These are phyloP conservation scores for Cyanidioschyzon merolae DNA, from an alignment of 23 red algal species.

Conservation along the genomic window DNA sequence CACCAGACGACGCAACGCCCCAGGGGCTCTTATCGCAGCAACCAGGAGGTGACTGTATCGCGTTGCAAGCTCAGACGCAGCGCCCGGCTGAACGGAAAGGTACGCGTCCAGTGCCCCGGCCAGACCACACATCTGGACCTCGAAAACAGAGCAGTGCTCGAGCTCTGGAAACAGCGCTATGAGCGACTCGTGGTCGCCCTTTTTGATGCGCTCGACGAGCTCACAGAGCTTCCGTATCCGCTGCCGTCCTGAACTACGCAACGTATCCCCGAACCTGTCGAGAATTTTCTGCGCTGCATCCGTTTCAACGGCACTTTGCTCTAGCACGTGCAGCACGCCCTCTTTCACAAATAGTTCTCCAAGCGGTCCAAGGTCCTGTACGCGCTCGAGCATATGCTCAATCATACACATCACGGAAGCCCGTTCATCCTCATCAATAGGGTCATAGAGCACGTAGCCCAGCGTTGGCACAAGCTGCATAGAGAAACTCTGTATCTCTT, in stretches of 20 bases:
- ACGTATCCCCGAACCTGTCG: neutral
- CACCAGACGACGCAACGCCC: constrained; percentile 36
- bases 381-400: neutral
- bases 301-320: neutral
- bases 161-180: constrained; percentile 22
- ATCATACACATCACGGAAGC: neutral
- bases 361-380: neutral
- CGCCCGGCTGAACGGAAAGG: constrained; percentile 20
- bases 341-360: constrained; percentile 36
- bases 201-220: constrained; percentile 26
- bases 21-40: constrained; percentile 16
- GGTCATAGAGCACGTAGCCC: neutral
- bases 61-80: neutral
- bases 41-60: constrained; percentile 19
- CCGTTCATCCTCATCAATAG: neutral
- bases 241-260: constrained; percentile 20
- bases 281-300: neutral
- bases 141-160: constrained; percentile 42
- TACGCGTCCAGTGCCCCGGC: constrained; percentile 40
- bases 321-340: constrained; percentile 57
- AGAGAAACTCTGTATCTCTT: neutral
- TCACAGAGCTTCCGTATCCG: constrained; percentile 21
- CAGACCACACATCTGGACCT: constrained; percentile 47
- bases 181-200: constrained; percentile 11
- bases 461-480: neutral